Evolutionary conservation across 331 rosid species (phyloP).

Genomic region (Ulmus americana): DNA sequence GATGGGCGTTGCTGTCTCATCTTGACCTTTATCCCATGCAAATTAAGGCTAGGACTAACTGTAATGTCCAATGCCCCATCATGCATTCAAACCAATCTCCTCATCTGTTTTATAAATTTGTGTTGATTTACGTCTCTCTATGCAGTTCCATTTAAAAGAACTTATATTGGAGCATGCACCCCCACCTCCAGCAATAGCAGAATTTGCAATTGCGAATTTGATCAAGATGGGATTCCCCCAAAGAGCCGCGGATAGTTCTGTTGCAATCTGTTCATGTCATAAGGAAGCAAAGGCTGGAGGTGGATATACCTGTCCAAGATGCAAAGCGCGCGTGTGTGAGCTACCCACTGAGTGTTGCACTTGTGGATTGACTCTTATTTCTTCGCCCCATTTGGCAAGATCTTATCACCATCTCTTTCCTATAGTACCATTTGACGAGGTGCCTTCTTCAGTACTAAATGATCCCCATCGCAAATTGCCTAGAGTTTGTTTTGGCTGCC

Average conservation of each 20-base stretch:
- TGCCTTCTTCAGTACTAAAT: constrained; percentile 41
- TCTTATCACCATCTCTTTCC: constrained; percentile 98
- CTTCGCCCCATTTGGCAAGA: constrained; percentile 96
- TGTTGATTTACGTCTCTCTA: constrained; percentile 19
- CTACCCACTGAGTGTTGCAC: constrained; percentile 89
- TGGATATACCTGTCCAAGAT: constrained; percentile 89
- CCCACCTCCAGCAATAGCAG: constrained; percentile 99
- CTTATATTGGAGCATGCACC: constrained; percentile 88
- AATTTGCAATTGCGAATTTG: constrained; percentile 77
- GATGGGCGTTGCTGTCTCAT: neutral
- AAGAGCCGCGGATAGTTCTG: constrained; percentile 88
- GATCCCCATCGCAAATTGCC: constrained; percentile 36
- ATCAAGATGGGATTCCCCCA: constrained; percentile 99
- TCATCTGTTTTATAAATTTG: constrained; percentile 1
- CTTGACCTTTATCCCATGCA: neutral
- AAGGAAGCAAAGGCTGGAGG: constrained; percentile 85
- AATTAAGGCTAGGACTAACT: neutral
- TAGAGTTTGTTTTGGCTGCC: constrained; percentile 82
- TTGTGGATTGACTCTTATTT: constrained; percentile 93
- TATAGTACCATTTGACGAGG: constrained; percentile 77
- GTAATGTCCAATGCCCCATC: neutral
- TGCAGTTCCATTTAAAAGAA: constrained; percentile 78
- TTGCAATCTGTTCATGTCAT: constrained; percentile 88
- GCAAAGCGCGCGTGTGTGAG: constrained; percentile 92
- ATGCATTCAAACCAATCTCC: neutral